Conservation (phyloP, 1,139 yeast genomes). For the Petasospora fabianii region DNA sequence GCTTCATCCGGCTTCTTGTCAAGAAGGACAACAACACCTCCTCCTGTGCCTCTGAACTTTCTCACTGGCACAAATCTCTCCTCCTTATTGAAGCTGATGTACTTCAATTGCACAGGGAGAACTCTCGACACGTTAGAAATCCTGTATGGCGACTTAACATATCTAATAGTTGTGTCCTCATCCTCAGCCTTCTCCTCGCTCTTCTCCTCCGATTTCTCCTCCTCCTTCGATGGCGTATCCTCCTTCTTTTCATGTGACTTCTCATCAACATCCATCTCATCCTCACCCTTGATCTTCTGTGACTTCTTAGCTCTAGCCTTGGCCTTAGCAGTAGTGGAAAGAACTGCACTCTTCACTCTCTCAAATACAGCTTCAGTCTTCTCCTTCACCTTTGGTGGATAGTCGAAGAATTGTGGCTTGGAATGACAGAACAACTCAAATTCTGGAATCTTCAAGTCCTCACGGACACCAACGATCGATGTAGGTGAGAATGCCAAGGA, state of each 20-base stretch:
- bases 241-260: conserved; percentile 28
- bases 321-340: conserved; percentile 90
- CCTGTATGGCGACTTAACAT: conserved; percentile 59
- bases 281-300: conserved; percentile 43
- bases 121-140: conserved; percentile 82
- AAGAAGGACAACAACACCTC: conserved; percentile 73
- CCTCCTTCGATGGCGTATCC: conserved; percentile 26
- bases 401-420: conserved; percentile 74
- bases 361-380: conserved; percentile 81
- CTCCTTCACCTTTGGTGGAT: conserved; percentile 86
- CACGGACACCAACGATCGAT: conserved; percentile 80
- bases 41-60: conserved; percentile 65
- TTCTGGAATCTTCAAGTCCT: conserved; percentile 83
- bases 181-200: conserved; percentile 29
- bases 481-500: conserved; percentile 93
- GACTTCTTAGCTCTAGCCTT: conserved; percentile 86
- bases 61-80: conserved; percentile 83
- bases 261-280: conserved; percentile 37
- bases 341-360: conserved; percentile 87
- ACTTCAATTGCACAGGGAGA: conserved; percentile 84
- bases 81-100: conserved; percentile 71
- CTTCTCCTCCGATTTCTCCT: conserved; percentile 27
- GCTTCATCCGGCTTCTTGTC: conserved; percentile 70
- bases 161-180: conserved; percentile 33
- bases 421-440: conserved; percentile 80